Conservation (phyloP, 2,329 filamentous ascomycete genomes). For the Metarhizium brunneum region DNA sequence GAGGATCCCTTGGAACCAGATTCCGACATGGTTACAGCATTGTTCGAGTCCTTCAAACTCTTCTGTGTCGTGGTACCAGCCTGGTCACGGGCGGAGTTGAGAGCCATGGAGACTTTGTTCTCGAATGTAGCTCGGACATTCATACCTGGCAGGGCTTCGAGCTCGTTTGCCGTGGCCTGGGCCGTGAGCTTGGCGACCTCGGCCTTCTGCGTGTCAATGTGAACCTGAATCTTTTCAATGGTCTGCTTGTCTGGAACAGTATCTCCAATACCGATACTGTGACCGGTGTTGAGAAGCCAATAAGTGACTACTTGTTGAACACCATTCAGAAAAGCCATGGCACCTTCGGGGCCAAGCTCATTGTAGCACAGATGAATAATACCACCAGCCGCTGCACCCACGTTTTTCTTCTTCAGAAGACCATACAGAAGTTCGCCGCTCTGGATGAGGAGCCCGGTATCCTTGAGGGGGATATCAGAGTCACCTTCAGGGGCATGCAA, state of each 20-base stretch:
- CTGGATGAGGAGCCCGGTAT: slow-evolving; percentile 74
- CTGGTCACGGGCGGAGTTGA: slow-evolving; percentile 93
- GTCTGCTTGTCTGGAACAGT: slow-evolving; percentile 86
- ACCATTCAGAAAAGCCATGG: slow-evolving; percentile 93
- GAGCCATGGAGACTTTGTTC: slow-evolving; percentile 85
- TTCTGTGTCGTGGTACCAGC: slow-evolving; percentile 88
- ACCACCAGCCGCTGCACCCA: slow-evolving; percentile 83
- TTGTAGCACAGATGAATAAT: slow-evolving; percentile 96
- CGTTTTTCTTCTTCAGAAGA: slow-evolving; percentile 83
- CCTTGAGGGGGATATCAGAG: slow-evolving; percentile 54
- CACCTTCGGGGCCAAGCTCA: slow-evolving; percentile 75
- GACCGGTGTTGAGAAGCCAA: slow-evolving; percentile 92
- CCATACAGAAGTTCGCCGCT: slow-evolving; percentile 86
- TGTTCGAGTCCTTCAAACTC: slow-evolving; percentile 91
- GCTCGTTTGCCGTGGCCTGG: slow-evolving; percentile 71
- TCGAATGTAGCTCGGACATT: slow-evolving; percentile 98
- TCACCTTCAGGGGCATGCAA: slow-evolving; percentile 57
- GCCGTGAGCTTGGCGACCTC: slow-evolving; percentile 69
- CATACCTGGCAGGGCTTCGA: slow-evolving; percentile 96
- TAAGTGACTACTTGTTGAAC: slow-evolving; percentile 92
- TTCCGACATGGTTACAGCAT: slow-evolving; percentile 90
- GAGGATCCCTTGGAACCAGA: slow-evolving; percentile 98
- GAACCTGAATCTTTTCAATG: slow-evolving; percentile 73
- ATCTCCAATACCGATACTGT: slow-evolving; percentile 97
- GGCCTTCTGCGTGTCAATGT: slow-evolving; percentile 72